A percentile compares a stretch with the other conserved stretches of the same genome.
phyloP scores from a whole-genome alignment of 1,284 basidiomycete species.

The Trametes pubescens region DNA sequence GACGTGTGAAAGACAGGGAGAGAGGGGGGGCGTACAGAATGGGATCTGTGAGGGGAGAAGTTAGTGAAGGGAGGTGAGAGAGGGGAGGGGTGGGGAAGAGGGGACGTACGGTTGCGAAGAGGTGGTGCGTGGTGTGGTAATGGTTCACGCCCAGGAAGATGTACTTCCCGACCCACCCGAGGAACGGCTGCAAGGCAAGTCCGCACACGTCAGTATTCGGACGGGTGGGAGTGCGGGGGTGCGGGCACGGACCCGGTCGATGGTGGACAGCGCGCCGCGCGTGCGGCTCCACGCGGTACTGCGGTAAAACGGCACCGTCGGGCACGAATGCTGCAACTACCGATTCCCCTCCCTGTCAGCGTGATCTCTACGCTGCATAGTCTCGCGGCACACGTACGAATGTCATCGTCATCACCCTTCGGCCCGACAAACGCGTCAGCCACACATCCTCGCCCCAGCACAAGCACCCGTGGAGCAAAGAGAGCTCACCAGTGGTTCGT shows the following conservation, averaged over 20 bases:
- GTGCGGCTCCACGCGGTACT: constrained; percentile 57
- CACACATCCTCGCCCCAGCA: no score
- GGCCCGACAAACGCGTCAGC: no score
- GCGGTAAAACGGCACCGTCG: constrained; percentile 49
- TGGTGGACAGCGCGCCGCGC: constrained; percentile 59
- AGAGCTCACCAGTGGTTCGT: constrained; percentile 1
- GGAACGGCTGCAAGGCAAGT: constrained; percentile 41
- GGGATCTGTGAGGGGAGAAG: constrained; percentile 6
- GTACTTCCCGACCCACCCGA: constrained; percentile 46
- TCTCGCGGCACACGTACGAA: neutral
- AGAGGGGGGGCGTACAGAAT: constrained; percentile 7
- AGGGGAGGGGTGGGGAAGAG: no score
- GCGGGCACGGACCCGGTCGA: constrained; percentile 69
- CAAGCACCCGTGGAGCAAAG: no score
- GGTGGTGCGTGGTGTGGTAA: constrained; percentile 48
- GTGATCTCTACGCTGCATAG: no score
- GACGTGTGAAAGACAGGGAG: constrained; percentile 27
- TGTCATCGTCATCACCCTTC: constrained; percentile 8
- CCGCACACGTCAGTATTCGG: no score
- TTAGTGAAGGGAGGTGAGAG: no score
- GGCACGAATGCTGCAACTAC: constrained; percentile 51
- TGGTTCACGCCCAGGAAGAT: constrained; percentile 39
- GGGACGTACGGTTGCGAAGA: constrained; percentile 42
- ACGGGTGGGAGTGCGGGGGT: constrained; percentile 41
- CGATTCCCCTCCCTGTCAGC: no score